phyloP scores from a whole-genome alignment of 2,329 filamentous ascomycete species.

The Pestalotiopsis sp. region DNA sequence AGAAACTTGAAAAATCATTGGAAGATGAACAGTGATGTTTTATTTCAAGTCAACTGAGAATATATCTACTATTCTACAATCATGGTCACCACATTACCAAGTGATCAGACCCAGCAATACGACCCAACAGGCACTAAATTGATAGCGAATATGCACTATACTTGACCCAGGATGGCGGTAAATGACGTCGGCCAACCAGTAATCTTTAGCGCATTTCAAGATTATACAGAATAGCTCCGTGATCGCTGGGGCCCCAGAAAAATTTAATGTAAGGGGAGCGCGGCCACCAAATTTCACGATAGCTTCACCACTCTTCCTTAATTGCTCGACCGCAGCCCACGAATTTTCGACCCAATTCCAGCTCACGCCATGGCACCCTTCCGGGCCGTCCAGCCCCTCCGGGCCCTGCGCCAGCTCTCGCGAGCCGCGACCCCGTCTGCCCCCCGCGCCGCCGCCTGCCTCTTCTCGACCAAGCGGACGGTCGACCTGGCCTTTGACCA shows the following conservation, averaged over 20 bases:
- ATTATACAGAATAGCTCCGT: background rate
- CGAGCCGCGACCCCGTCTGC: background rate
- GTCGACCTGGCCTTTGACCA: conserved; percentile 65
- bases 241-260: background rate
- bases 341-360: background rate
- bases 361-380: background rate
- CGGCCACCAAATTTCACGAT: background rate
- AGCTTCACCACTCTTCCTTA: background rate
- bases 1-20: too few species aligned
- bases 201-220: background rate
- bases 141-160: background rate
- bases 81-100: background rate
- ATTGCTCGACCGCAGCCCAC: background rate
- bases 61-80: too few species aligned
- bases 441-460: background rate
- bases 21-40: too few species aligned
- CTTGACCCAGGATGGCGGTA: conserved; percentile 12
- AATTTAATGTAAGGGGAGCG: conserved; percentile 1
- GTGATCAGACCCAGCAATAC: background rate
- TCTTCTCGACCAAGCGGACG: background rate
- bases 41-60: too few species aligned
- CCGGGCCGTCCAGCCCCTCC: background rate
- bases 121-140: background rate
- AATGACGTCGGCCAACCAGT: background rate
- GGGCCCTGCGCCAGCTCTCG: background rate